These are phyloP conservation scores for Microbotryum lychnidis-dioicae DNA, from an alignment of 1,284 basidiomycete species.

Conservation along the genomic window DNA sequence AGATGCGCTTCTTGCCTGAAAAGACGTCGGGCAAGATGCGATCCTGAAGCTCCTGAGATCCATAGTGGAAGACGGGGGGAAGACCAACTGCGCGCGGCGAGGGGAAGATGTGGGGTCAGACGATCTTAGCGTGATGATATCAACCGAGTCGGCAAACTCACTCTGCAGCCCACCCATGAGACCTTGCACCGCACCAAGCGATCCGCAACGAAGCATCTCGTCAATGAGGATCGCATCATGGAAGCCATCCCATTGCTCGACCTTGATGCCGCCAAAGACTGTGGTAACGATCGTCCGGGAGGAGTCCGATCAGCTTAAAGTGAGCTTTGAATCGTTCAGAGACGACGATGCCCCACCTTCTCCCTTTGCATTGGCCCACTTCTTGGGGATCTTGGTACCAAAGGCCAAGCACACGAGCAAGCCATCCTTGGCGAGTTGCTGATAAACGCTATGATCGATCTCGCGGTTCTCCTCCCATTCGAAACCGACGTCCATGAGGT, in stretches of 20 bases:
- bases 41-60: slow-evolving; percentile 40
- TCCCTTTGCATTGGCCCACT: slow-evolving; percentile 29
- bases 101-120: background rate
- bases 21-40: slow-evolving; percentile 42
- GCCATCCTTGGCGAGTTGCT: slow-evolving; percentile 34
- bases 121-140: too few relatives aligned
- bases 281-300: slow-evolving; percentile 9
- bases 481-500: slow-evolving; percentile 20
- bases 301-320: slow-evolving; percentile 1
- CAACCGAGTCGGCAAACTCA: slow-evolving; percentile 23
- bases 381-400: slow-evolving; percentile 8
- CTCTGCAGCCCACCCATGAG: slow-evolving; percentile 41
- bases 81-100: slow-evolving; percentile 5
- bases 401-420: slow-evolving; percentile 36
- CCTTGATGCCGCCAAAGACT: slow-evolving; percentile 41
- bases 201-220: slow-evolving; percentile 28
- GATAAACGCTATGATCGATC: slow-evolving; percentile 33
- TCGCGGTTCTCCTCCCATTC: slow-evolving; percentile 32
- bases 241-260: slow-evolving; percentile 39
- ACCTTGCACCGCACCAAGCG: slow-evolving; percentile 31
- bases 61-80: slow-evolving; percentile 40
- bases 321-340: background rate
- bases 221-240: slow-evolving; percentile 32
- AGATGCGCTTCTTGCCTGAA: slow-evolving; percentile 41
- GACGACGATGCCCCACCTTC: too few relatives aligned